Evolutionary conservation across 2,329 filamentous ascomycete species (phyloP), one percentile per base, ranked within the genome.

Genomic region (Pseudodiploospora longispora): DNA sequence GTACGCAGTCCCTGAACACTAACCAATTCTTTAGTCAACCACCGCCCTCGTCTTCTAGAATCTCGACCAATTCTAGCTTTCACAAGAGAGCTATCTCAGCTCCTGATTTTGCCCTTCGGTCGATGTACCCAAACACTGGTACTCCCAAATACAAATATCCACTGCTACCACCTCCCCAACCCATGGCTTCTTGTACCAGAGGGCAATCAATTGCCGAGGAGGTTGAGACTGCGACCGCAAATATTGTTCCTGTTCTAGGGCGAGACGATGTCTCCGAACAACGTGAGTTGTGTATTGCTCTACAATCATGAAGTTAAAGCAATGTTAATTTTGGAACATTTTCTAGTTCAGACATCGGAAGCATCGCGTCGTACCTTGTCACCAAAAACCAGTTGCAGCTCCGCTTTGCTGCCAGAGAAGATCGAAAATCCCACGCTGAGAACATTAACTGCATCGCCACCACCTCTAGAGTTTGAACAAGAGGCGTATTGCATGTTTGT

Each of bases 71-170:
- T 10, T 30, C 57, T 1, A 64, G 55, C 40, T 54, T 59, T 32
- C 73, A 77, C 54, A 76, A 74, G 53, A 61, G 73, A 46, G 67
- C 72, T 3, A 65, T 67, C 12, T 76, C 74, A 6, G 74, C 72
- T 6, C 72, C 74, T 8, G 64, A 70, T 46, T 68, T 71, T 42
- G 57, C 64, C 6, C 60, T 49, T 19, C 47, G 44, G 19, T 50
- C 52, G 10, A 35, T 47, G 5, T 44, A 31, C 10, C 8, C 36
- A 4, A 38, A 38, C 9, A 29, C 41, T 28, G 30, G 37, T 27
- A 29, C 42, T 6, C 46, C 42, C 12, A 41, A 44, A 30, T 45
- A 44, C 12, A 33, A 46, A 32, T 53, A 47, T 36, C 47, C 43
- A 41, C 50, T 51, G 19, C 50, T 52, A 41, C 49, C 48, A 30